A percentile compares a stretch with the other conserved stretches of the same genome.
phyloP scores from a whole-genome alignment of 1,284 basidiomycete genomes.

The Singerocomus rubriflavus region DNA sequence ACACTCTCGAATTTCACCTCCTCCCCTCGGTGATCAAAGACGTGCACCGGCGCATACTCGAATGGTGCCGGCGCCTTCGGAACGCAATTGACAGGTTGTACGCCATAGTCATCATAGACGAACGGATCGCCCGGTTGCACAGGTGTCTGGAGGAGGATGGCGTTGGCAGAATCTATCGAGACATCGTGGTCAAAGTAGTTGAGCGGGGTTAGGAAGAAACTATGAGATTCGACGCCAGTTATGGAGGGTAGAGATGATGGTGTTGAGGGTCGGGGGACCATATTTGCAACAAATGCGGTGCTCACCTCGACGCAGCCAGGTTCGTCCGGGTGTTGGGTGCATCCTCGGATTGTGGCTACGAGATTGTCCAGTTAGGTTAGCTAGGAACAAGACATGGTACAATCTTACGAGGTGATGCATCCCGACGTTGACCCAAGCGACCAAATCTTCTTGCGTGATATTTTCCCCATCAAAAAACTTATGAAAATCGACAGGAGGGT shows the following conservation, averaged over 20 bases:
- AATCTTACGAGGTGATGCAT: constrained; percentile 52
- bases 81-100: constrained; percentile 45
- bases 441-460: constrained; percentile 58
- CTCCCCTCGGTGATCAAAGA: constrained; percentile 39
- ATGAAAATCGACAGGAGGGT: constrained; percentile 58
- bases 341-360: constrained; percentile 56
- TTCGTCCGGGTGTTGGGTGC: constrained; percentile 61
- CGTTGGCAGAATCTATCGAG: constrained; percentile 54
- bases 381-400: not conserved
- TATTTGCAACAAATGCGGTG: not conserved
- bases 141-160: constrained; percentile 48
- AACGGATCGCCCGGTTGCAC: constrained; percentile 39
- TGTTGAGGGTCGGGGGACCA: not conserved
- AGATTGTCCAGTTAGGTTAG: not conserved
- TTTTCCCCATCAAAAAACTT: constrained; percentile 63
- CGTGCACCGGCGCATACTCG: constrained; percentile 38
- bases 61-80: constrained; percentile 43
- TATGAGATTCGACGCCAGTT: constrained; percentile 17
- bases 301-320: constrained; percentile 52
- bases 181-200: constrained; percentile 66
- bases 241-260: not conserved
- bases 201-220: constrained; percentile 58
- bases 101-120: constrained; percentile 51
- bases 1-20: constrained; percentile 28
- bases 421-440: constrained; percentile 64